phyloP scores from a whole-genome alignment of 805 yeast species.

The Candida vaughaniae region DNA sequence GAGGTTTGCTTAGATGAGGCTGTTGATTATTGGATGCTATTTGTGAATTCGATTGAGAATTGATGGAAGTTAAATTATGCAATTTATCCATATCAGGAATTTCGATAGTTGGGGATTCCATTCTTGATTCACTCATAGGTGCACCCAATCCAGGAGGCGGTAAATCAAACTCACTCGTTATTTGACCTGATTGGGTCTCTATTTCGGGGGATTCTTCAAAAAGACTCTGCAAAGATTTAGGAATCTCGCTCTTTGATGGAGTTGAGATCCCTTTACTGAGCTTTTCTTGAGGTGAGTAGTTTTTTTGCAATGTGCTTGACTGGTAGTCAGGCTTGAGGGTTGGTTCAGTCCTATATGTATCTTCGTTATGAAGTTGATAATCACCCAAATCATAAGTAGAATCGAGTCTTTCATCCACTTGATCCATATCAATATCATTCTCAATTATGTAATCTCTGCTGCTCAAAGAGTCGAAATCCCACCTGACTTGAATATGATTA shows the following conservation, averaged over 20 bases:
- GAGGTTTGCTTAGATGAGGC: slow-evolving; percentile 39
- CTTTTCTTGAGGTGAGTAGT: slow-evolving; percentile 10
- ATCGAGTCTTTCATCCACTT: slow-evolving; percentile 28
- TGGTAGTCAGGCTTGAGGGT: slow-evolving; percentile 18
- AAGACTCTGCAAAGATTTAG: slow-evolving; percentile 67
- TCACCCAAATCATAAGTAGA: slow-evolving; percentile 13
- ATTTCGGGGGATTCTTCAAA: slow-evolving; percentile 52
- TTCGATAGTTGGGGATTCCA: slow-evolving; percentile 62
- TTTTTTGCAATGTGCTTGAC: slow-evolving; percentile 26
- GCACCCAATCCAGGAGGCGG: slow-evolving; percentile 13
- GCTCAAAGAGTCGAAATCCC: slow-evolving; percentile 88
- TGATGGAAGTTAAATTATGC: slow-evolving; percentile 18
- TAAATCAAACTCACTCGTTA: slow-evolving; percentile 12
- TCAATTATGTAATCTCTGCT: slow-evolving; percentile 72
- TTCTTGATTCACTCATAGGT: slow-evolving; percentile 24
- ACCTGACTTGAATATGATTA: slow-evolving; percentile 50
- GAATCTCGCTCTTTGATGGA: slow-evolving; percentile 47
- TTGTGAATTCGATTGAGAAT: slow-evolving; percentile 1
- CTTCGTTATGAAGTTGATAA: slow-evolving; percentile 9
- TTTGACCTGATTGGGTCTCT: slow-evolving; percentile 8
- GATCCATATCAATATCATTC: slow-evolving; percentile 53
- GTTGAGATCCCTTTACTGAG: slow-evolving; percentile 18
- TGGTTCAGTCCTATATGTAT: slow-evolving; percentile 28
- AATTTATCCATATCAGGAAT: slow-evolving; percentile 64
- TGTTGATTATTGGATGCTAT: slow-evolving; percentile 13